phyloP scores from a whole-genome alignment of 1,139 yeast genomes.

The Dujonia santamariae region DNA sequence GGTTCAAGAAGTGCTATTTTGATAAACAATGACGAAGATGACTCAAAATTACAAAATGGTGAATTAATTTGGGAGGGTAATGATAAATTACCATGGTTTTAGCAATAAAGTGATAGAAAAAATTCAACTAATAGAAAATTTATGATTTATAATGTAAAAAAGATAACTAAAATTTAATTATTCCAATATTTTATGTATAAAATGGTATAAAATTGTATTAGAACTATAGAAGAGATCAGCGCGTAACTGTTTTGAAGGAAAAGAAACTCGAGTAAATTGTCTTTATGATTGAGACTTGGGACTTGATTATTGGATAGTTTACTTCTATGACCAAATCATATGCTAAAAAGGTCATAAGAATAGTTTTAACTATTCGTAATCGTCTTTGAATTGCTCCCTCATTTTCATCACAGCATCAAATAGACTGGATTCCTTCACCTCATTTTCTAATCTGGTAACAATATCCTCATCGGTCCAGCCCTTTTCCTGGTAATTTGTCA shows the following conservation, averaged over 20 bases:
- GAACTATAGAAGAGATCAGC: background rate
- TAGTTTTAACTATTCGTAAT: constrained; percentile 19
- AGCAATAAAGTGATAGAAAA: constrained; percentile 6
- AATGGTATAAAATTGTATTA: background rate
- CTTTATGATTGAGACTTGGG: no score
- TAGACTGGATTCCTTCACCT: constrained; percentile 14
- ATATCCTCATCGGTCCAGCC: constrained; percentile 43
- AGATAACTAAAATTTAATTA: no score
- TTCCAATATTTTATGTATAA: no score
- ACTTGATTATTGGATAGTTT: no score
- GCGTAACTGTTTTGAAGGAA: background rate
- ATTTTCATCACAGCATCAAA: constrained; percentile 25
- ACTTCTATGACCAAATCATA: background rate
- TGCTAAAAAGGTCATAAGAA: background rate
- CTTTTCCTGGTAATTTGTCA: constrained; percentile 32
- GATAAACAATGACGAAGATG: constrained; percentile 22
- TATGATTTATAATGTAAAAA: no score
- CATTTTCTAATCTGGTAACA: constrained; percentile 27
- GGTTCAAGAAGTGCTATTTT: constrained; percentile 37
- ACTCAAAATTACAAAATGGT: constrained; percentile 21
- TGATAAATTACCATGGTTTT: constrained; percentile 47
- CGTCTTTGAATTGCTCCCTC: constrained; percentile 27
- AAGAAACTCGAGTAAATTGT: no score
- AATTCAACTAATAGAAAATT: no score
- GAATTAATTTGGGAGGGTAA: constrained; percentile 43